Evolutionary conservation across 2,329 filamentous ascomycete genomes (phyloP), one percentile per base, ranked within the genome.

Genomic region (Monosporascus sp.): DNA sequence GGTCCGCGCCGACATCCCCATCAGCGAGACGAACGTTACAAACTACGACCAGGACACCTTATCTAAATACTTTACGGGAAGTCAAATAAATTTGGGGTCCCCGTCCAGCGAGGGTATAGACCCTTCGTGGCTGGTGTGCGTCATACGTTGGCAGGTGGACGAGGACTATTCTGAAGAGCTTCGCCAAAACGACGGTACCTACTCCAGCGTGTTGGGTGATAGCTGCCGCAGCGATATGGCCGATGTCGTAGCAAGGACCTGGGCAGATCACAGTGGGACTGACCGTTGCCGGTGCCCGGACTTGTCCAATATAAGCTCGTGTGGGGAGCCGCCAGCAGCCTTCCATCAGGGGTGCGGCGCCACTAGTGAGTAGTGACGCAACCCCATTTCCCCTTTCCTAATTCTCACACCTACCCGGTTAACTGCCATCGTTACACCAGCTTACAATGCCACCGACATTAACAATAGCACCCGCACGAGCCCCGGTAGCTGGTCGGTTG

Each of bases 1-100:
- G 20, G 50, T 52, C 34, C 40, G 36, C 24, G 50, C 50, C 45
- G 44, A 52, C 36, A 48, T 52, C 20, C 50, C 50, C 31, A 27
- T 52, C 50, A 52, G 19, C 45, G 17, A 48, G 20, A 48, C 44
- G 17, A 40, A 48, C 16, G 7, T 19, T 37, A 11, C 22, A 7
- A n/a, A 19, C 11, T 27, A 34, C 26, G 11, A 24, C 22, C 19
- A 37, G 41, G 50, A 48, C 44, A 22, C 22, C 14, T 11, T 22
- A 27, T 31, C 27, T 14, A 37, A 27, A 31, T 48, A 48, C 36
- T 52, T 52, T 44, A 52, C 50, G 19, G 50, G 44, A 43, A 45
- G 19, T 34, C 31, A 52, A 44, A 41, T 52, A 22, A 41, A 22
- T 8, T 44, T 52, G 14, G 22, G 48, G 7, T 19, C 45, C 11